phyloP scores from a whole-genome alignment of 331 rosid species.

The Acacia pycnantha region DNA sequence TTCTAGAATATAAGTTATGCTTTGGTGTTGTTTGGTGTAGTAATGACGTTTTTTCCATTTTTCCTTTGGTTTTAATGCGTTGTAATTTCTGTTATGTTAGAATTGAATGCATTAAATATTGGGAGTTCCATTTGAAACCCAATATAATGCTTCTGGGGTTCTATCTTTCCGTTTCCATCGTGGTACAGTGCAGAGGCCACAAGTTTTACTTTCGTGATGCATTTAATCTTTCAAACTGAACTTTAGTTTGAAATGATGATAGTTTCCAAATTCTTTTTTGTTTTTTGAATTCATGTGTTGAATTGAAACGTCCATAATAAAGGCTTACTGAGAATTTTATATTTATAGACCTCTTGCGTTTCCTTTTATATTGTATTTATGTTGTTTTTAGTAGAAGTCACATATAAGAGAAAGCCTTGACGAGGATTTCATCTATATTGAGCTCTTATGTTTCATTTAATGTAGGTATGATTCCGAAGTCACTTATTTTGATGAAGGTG shows the following conservation, averaged over 20 bases:
- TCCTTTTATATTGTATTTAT: slow-evolving; percentile 3
- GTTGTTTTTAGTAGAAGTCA: slow-evolving; percentile 9
- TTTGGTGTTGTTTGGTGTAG: not conserved
- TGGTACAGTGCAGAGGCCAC: not conserved
- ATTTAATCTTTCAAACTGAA: slow-evolving; percentile 20
- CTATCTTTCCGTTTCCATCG: not conserved
- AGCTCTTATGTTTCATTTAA: slow-evolving; percentile 25
- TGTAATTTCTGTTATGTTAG: not conserved
- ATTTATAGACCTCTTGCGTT: not conserved
- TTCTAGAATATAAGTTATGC: not conserved
- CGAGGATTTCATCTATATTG: slow-evolving; percentile 17
- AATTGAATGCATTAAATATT: not conserved
- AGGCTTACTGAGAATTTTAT: not conserved
- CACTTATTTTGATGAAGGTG: slow-evolving; percentile 91
- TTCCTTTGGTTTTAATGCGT: not conserved
- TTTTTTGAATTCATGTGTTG: not conserved
- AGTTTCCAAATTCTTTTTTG: not conserved
- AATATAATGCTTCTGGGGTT: slow-evolving; percentile 4
- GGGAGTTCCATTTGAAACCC: slow-evolving; percentile 10
- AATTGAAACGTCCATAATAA: not conserved
- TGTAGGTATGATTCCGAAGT: slow-evolving; percentile 92
- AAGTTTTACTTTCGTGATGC: not conserved
- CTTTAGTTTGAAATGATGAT: not conserved
- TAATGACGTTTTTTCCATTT: not conserved
- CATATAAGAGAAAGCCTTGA: slow-evolving; percentile 6